These are phyloP conservation scores for Solanum rostratum DNA, from an alignment of 257 asterid species.

Conservation along the genomic window DNA sequence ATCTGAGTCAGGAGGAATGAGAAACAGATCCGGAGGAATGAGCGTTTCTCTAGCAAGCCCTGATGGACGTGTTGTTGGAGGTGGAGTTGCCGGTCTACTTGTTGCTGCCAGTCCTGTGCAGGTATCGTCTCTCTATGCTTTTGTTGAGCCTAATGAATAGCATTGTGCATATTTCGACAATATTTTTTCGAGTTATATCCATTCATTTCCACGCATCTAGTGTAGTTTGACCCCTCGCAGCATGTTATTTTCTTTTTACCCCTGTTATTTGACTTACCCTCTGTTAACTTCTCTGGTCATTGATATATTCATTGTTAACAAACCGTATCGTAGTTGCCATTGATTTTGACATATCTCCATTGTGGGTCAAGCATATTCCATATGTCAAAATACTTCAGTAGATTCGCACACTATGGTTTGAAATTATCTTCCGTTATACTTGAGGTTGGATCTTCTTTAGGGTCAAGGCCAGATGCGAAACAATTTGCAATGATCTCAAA, in stretches of 20 bases:
- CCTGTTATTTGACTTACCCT: background rate
- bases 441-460: background rate
- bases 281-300: background rate
- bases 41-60: conserved; percentile 91
- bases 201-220: background rate
- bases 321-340: background rate
- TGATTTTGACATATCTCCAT: background rate
- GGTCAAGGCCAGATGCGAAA: background rate
- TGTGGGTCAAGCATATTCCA: background rate
- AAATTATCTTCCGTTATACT: background rate
- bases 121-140: conserved; percentile 19
- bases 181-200: background rate
- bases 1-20: conserved; percentile 75
- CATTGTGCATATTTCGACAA: background rate
- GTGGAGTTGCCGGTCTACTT: conserved; percentile 87
- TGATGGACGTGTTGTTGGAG: conserved; percentile 90
- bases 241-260: background rate
- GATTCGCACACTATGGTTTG: background rate
- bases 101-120: conserved; percentile 85
- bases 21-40: conserved; percentile 91
- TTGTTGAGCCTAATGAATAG: background rate
- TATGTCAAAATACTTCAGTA: background rate
- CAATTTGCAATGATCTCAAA: background rate
- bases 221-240: background rate
- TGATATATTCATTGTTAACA: background rate